phyloP scores from a whole-genome alignment of 73 alveolate species.

The Tetrahymena borealis region DNA sequence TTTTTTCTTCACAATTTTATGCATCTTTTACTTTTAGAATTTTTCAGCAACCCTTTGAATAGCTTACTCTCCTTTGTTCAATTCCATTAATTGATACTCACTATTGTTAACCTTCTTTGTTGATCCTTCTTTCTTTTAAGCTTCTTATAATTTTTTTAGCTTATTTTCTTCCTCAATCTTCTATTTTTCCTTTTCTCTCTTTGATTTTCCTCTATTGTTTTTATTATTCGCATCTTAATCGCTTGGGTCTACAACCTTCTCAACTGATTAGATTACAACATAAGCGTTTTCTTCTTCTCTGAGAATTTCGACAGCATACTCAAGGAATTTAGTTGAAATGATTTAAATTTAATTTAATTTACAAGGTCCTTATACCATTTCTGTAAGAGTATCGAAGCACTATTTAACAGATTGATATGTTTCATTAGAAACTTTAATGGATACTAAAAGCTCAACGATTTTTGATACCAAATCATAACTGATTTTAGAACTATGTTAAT shows the following conservation, averaged over 20 bases:
- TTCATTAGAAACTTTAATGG: constrained; percentile 3
- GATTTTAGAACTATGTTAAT: constrained; percentile 29
- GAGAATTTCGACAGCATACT: constrained; percentile 17
- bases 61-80: background rate
- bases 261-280: background rate
- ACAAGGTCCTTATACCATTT: constrained; percentile 53
- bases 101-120: background rate
- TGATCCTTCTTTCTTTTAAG: background rate
- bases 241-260: no score
- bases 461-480: constrained; percentile 28
- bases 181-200: no score
- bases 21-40: background rate
- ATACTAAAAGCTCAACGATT: background rate
- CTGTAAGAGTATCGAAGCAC: constrained; percentile 55
- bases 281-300: constrained; percentile 27
- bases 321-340: constrained; percentile 34
- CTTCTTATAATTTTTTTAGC: background rate
- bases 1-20: background rate
- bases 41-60: background rate
- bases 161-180: background rate
- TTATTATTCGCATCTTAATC: no score
- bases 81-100: background rate
- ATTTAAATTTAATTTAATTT: constrained; percentile 31
- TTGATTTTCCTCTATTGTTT: no score
- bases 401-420: constrained; percentile 28